Evolutionary conservation across 106 monocot genomes (phyloP), one percentile per base, ranked within the genome.

Genomic region (Vanilla planifolia): DNA sequence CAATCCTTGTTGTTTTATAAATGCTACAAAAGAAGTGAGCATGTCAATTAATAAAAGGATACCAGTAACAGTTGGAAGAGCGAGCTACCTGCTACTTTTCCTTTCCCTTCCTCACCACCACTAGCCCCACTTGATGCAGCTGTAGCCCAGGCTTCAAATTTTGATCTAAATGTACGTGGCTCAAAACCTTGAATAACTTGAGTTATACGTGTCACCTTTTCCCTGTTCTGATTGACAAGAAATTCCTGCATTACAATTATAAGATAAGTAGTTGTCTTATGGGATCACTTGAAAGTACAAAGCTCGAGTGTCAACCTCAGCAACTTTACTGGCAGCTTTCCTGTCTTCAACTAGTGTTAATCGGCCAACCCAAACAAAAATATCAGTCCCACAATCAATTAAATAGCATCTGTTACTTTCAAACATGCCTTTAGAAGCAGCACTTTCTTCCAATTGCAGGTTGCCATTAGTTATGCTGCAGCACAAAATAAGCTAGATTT

Each of bases 1-100:
- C 67, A 85, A 76, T 42, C 85, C 77, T 62, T 85, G 75, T 53
- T 85, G 79, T 69, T 77, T 85, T 43, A 85, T 29, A 29, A 85
- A 48, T 59, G 85, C 85, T 85, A 71, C 4, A 17, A 46, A 39
- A 44, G 20, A 4, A 41, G 5, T 6, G 26, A 22, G 62, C 23
- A 56, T 26, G 21, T 16, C 40, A 32, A 13, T 6, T 16, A 29
- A 35, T 28, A 58, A 36, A 59, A 4, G 5, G 22, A 30, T 43
- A 30, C 10, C 23, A 71, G 4, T 3, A 8, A 51, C 6, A 37
- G 19, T 2, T 0, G 34, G 55, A 36, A 45, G 20, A 13, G 34
- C 30, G 13, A 4, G 67, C 27, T 10, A 82, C 82, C 82, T 62
- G 77, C 77, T 20, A 82, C 82, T 74, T 82, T 82, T 67, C 82